These are phyloP conservation scores for Coriaria nepalensis DNA, from an alignment of 306 rosid genomes.

Conservation along the genomic window DNA sequence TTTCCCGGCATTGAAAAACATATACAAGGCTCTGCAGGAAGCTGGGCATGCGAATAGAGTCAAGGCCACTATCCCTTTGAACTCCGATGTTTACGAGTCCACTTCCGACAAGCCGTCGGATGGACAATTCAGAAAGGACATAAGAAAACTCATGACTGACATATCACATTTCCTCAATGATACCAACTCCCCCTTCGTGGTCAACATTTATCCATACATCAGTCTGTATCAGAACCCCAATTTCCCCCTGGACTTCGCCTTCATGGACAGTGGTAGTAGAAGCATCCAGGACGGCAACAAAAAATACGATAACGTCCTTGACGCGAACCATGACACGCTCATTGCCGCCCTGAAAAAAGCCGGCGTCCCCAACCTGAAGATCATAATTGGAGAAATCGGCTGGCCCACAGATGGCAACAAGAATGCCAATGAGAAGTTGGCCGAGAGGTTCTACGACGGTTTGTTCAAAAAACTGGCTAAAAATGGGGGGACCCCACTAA, in stretches of 20 bases:
- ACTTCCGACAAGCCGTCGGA: constrained; percentile 38
- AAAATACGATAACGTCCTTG: constrained; percentile 44
- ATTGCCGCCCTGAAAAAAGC: constrained; percentile 34
- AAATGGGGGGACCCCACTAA: constrained; percentile 44
- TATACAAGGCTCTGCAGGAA: constrained; percentile 48
- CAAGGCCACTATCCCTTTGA: constrained; percentile 48
- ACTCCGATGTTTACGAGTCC: constrained; percentile 71
- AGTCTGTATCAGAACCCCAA: constrained; percentile 29
- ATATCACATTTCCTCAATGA: constrained; percentile 32
- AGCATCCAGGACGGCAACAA: constrained; percentile 24
- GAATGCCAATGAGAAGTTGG: constrained; percentile 19
- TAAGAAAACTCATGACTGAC: constrained; percentile 18
- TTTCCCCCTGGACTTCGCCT: constrained; percentile 53
- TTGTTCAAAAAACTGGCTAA: constrained; percentile 35
- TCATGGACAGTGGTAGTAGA: constrained; percentile 22
- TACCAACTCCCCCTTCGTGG: constrained; percentile 38
- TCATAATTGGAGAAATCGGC: constrained; percentile 65
- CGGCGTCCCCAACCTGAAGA: constrained; percentile 26
- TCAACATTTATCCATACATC: constrained; percentile 77
- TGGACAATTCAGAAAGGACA: constrained; percentile 39
- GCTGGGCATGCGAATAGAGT: constrained; percentile 39
- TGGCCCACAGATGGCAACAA: constrained; percentile 78
- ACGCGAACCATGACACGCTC: constrained; percentile 59
- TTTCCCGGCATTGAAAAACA: constrained; percentile 56
- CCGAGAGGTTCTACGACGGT: constrained; percentile 50